A percentile compares a stretch with the other conserved stretches of the same genome.
These are phyloP conservation scores for Arthroderma uncinatum DNA, from an alignment of 2,329 filamentous ascomycete genomes.

Conservation along the genomic window DNA sequence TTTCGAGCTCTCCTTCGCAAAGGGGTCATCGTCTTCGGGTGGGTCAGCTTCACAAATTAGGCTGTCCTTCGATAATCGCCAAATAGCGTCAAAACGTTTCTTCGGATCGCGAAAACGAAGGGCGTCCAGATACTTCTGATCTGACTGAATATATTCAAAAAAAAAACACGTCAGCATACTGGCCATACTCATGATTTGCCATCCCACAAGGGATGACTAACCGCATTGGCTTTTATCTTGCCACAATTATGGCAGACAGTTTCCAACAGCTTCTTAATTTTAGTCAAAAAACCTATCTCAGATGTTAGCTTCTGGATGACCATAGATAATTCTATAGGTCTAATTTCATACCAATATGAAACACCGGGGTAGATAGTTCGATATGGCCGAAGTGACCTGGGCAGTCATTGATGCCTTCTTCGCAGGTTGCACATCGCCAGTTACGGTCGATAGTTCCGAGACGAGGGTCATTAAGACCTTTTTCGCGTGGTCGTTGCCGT, in stretches of 20 bases:
- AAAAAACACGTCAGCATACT: slow-evolving; percentile 34
- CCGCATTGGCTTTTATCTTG: slow-evolving; percentile 93
- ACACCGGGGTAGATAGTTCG: slow-evolving; percentile 91
- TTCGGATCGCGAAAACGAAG: slow-evolving; percentile 84
- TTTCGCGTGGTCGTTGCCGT: slow-evolving; percentile 77
- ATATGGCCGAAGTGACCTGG: slow-evolving; percentile 98
- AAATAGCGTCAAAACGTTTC: slow-evolving; percentile 82
- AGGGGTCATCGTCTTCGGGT: slow-evolving; percentile 55
- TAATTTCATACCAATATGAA: slow-evolving; percentile 57
- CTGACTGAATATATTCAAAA: slow-evolving; percentile 49
- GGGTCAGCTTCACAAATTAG: slow-evolving; percentile 70
- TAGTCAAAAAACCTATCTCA: slow-evolving; percentile 77
- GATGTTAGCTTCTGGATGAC: slow-evolving; percentile 19
- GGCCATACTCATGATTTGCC: slow-evolving; percentile 43
- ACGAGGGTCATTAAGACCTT: slow-evolving; percentile 88
- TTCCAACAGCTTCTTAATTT: slow-evolving; percentile 98
- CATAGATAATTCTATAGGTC: slow-evolving; percentile 6
- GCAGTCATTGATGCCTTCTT: slow-evolving; percentile 90
- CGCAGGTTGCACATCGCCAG: slow-evolving; percentile 92
- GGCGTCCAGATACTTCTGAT: slow-evolving; percentile 71
- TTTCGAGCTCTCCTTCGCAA: slow-evolving; percentile 51
- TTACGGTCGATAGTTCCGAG: slow-evolving; percentile 93
- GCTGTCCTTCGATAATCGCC: slow-evolving; percentile 84
- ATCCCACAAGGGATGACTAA: slow-evolving; percentile 62
- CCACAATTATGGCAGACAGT: slow-evolving; percentile 98